Evolutionary conservation across 2,329 filamentous ascomycete species (phyloP).

Genomic region (Ceratocystis eucalypticola): DNA sequence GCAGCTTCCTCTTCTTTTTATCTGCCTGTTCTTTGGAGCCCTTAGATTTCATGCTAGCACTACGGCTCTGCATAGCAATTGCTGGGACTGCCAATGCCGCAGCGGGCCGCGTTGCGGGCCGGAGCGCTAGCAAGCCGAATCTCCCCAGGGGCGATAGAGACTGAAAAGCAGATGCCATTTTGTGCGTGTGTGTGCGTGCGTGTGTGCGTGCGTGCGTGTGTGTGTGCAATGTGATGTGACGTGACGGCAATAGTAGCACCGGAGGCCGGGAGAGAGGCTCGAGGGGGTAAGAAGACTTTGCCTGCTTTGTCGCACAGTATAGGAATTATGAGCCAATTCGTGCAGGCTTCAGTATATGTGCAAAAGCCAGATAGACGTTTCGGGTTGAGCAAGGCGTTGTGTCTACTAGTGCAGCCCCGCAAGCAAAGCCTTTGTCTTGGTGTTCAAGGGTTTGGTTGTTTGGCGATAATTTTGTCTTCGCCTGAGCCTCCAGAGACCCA

Average conservation of each 20-base stretch:
- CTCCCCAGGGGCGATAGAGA: constrained; percentile 5
- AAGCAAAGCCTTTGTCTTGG: not conserved
- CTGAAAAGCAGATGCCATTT: constrained; percentile 9
- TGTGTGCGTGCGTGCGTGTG: not conserved
- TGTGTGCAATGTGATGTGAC: not conserved
- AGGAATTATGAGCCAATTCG: not conserved
- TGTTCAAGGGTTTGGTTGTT: not conserved
- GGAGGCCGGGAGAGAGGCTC: too few species aligned
- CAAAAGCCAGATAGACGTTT: not conserved
- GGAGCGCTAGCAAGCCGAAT: constrained; percentile 11
- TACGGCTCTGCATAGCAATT: constrained; percentile 16
- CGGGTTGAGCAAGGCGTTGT: not conserved
- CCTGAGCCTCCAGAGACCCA: constrained; percentile 2
- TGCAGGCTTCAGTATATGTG: not conserved
- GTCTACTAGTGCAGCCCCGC: not conserved
- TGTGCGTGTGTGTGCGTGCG: not conserved
- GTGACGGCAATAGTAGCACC: too few species aligned
- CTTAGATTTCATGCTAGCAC: constrained; percentile 19
- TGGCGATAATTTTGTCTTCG: constrained; percentile 16
- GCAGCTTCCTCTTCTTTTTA: constrained; percentile 44
- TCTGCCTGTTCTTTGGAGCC: constrained; percentile 24
- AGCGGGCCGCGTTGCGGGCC: not conserved
- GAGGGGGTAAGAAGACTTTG: too few species aligned
- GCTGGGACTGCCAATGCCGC: constrained; percentile 1
- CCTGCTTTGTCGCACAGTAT: too few species aligned